A percentile compares a stretch with the other conserved stretches of the same genome.
Conservation (phyloP, 2,329 filamentous ascomycete species). For the Ascochyta pisi region DNA sequence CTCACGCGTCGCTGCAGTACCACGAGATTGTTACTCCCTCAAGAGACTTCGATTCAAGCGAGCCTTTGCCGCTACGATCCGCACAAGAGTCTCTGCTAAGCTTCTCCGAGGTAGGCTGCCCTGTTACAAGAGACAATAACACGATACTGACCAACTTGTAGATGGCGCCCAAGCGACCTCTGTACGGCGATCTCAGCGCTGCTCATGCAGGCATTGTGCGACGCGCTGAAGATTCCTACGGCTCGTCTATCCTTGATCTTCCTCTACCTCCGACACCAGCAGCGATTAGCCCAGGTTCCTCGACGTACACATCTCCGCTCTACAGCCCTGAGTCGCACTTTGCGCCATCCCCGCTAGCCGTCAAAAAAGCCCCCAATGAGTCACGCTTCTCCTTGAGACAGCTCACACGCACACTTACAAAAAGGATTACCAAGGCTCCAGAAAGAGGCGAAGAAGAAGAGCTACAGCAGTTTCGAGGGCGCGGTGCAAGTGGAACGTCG, state of each 20-base stretch:
- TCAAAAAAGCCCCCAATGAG: constrained; percentile 28
- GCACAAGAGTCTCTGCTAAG: constrained; percentile 30
- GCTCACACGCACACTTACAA: constrained; percentile 39
- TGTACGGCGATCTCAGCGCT: constrained; percentile 40
- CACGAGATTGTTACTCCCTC: constrained; percentile 49
- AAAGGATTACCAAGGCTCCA: constrained; percentile 28
- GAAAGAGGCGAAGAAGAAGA: constrained; percentile 29
- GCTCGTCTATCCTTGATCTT: constrained; percentile 22
- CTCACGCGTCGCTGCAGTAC: constrained; percentile 45
- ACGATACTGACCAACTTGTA: constrained; percentile 11
- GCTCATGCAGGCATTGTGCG: constrained; percentile 41
- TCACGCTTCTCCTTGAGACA: constrained; percentile 43
- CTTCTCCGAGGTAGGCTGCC: constrained; percentile 28
- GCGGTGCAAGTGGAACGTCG: constrained; percentile 17
- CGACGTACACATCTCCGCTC: constrained; percentile 34
- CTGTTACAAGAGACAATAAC: not conserved
- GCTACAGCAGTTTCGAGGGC: constrained; percentile 29
- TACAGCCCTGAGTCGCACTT: constrained; percentile 34
- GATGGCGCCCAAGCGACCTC: constrained; percentile 42
- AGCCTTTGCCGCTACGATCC: constrained; percentile 36
- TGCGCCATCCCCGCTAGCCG: constrained; percentile 28
- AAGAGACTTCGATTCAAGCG: constrained; percentile 43
- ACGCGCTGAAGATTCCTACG: constrained; percentile 25
- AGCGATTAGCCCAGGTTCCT: constrained; percentile 37
- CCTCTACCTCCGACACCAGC: constrained; percentile 36